A percentile compares a stretch with the other conserved stretches of the same genome.
Evolutionary conservation across 805 yeast species (phyloP).

Genomic region (Metschnikowia matae): DNA sequence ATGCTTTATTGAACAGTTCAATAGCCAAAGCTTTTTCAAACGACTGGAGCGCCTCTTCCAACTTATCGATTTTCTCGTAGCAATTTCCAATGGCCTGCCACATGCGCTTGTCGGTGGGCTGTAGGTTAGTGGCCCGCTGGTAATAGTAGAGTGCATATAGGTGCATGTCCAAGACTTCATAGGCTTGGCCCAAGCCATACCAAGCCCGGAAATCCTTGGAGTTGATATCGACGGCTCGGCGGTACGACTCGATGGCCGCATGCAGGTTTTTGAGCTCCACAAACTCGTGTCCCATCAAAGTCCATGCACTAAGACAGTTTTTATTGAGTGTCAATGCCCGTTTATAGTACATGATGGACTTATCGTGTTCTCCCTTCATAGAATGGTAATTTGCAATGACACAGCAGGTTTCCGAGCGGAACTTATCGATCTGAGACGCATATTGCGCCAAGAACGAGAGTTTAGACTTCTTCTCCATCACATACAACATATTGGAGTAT

Average conservation of each 20-base stretch:
- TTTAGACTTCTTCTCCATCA: constrained; percentile 84
- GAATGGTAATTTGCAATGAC: constrained; percentile 92
- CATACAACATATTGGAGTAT: constrained; percentile 91
- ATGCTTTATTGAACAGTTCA: constrained; percentile 33
- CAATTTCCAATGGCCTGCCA: constrained; percentile 95
- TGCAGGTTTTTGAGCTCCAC: constrained; percentile 94
- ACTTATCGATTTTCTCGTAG: constrained; percentile 71
- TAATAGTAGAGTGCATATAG: constrained; percentile 87
- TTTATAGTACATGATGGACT: constrained; percentile 88
- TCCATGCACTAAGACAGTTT: constrained; percentile 89
- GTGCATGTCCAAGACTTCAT: constrained; percentile 94
- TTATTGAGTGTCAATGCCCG: constrained; percentile 81
- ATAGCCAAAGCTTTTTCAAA: constrained; percentile 71
- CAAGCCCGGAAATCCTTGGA: constrained; percentile 91
- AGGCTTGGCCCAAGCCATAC: constrained; percentile 98
- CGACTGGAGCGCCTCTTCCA: constrained; percentile 71
- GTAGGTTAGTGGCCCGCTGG: constrained; percentile 83
- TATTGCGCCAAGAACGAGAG: constrained; percentile 83
- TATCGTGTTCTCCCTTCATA: constrained; percentile 87
- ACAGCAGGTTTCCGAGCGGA: constrained; percentile 92
- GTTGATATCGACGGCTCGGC: constrained; percentile 89
- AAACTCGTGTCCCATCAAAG: constrained; percentile 97
- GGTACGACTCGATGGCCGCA: constrained; percentile 93
- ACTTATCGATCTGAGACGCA: constrained; percentile 75
- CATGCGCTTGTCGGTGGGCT: constrained; percentile 87